A percentile compares a stretch with the other conserved stretches of the same genome.
Evolutionary conservation across 2,329 filamentous ascomycete species (phyloP).

Genomic region (Colletotrichum tropicale): DNA sequence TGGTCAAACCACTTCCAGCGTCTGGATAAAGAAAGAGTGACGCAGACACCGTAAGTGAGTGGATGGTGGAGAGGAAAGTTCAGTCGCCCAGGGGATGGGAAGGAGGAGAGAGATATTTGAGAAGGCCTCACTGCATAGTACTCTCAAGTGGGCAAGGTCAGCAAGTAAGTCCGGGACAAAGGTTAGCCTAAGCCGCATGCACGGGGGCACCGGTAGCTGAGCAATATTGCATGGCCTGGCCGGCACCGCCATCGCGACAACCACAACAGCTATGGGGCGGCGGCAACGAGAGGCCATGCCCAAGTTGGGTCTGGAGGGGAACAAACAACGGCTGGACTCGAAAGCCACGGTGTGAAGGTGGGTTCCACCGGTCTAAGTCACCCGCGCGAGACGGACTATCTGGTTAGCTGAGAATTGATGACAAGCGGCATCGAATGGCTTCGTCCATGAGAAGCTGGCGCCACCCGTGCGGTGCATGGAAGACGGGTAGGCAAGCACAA

Average conservation of each 20-base stretch:
- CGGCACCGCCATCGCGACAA: neutral
- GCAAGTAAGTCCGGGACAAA: neutral
- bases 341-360: neutral
- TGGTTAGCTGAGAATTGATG: constrained; percentile 9
- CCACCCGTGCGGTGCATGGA: constrained; percentile 12
- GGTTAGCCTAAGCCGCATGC: neutral
- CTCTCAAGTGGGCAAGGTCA: neutral
- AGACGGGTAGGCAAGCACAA: constrained; percentile 9
- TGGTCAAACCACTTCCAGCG: constrained; percentile 10
- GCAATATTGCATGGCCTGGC: constrained; percentile 3
- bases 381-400: constrained; percentile 1
- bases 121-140: neutral
- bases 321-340: constrained; percentile 1
- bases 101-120: constrained; percentile 11
- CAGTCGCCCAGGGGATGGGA: neutral
- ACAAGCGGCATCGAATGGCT: constrained; percentile 12
- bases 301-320: neutral
- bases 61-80: neutral
- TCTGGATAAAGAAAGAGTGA: neutral
- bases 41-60: neutral
- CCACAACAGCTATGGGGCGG: neutral
- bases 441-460: neutral
- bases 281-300: neutral
- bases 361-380: neutral
- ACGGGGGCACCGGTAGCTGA: constrained; percentile 16